These are phyloP conservation scores for Ganoderma multipileum DNA, from an alignment of 1,284 basidiomycete genomes.

Conservation along the genomic window DNA sequence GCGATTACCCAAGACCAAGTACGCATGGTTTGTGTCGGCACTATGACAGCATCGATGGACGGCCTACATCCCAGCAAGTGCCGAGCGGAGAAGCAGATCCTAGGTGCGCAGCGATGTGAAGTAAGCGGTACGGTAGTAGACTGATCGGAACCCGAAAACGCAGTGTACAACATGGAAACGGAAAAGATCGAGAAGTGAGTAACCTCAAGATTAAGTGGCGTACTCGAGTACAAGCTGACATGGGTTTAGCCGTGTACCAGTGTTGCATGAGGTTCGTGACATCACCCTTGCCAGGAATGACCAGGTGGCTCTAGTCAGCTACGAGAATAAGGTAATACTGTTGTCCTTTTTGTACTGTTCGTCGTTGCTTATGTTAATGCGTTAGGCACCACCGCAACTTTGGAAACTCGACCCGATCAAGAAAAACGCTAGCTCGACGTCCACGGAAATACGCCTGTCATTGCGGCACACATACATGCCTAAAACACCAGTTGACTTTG, in stretches of 20 bases:
- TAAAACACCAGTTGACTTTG: slow-evolving; percentile 71
- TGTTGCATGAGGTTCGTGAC: slow-evolving; percentile 80
- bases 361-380: slow-evolving; percentile 10
- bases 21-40: slow-evolving; percentile 75
- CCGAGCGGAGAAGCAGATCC: slow-evolving; percentile 76
- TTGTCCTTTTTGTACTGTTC: slow-evolving; percentile 12
- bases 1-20: slow-evolving; percentile 72
- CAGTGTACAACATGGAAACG: slow-evolving; percentile 76
- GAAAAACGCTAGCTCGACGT: slow-evolving; percentile 29
- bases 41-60: slow-evolving; percentile 63
- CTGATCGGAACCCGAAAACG: slow-evolving; percentile 9
- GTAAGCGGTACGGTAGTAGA: background rate
- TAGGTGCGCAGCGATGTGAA: slow-evolving; percentile 54
- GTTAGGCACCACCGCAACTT: slow-evolving; percentile 77
- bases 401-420: slow-evolving; percentile 77
- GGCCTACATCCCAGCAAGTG: slow-evolving; percentile 79
- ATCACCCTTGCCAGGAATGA: slow-evolving; percentile 69
- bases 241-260: slow-evolving; percentile 68
- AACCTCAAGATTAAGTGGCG: background rate
- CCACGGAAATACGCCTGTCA: slow-evolving; percentile 51
- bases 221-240: slow-evolving; percentile 9
- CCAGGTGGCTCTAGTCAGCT: slow-evolving; percentile 72
- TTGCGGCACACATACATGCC: slow-evolving; percentile 76
- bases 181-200: slow-evolving; percentile 71
- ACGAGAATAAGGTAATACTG: slow-evolving; percentile 68